These are phyloP conservation scores for Apium graveolens DNA, from an alignment of 129 eudicot species.

Conservation along the genomic window DNA sequence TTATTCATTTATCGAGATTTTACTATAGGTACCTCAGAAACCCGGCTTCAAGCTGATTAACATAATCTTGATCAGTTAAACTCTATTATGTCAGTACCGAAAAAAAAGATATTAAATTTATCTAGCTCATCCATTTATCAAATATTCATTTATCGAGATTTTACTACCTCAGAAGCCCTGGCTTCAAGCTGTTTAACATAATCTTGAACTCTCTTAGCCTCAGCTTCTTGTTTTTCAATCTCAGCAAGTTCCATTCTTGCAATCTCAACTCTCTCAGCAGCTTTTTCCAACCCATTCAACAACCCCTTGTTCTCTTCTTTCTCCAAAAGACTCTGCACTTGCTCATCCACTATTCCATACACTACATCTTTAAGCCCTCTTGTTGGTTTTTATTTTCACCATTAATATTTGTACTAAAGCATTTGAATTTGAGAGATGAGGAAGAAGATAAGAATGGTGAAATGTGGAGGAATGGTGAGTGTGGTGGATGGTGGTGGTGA, in stretches of 20 bases:
- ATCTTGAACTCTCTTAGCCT: constrained; percentile 40
- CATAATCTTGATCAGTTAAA: too few relatives aligned
- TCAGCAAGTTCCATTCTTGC: constrained; percentile 74
- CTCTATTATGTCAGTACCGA: too few relatives aligned
- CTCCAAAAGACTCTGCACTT: constrained; percentile 51
- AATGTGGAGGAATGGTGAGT: not conserved
- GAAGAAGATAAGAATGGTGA: not conserved
- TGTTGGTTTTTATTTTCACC: not conserved
- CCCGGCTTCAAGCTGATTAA: too few relatives aligned
- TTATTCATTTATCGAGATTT: not conserved
- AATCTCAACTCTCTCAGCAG: constrained; percentile 57
- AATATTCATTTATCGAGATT: too few relatives aligned
- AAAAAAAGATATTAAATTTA: too few relatives aligned
- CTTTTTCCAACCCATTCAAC: constrained; percentile 59
- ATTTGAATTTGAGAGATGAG: not conserved
- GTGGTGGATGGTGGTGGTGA: not conserved
- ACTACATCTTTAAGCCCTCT: constrained; percentile 42
- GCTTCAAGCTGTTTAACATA: constrained; percentile 47
- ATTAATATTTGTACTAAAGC: not conserved
- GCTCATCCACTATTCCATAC: constrained; percentile 65
- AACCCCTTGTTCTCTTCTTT: constrained; percentile 74
- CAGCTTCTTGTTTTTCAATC: constrained; percentile 61
- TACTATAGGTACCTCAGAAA: constrained; percentile 35
- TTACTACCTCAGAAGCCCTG: constrained; percentile 58
- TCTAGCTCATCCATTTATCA: too few relatives aligned